A percentile compares a stretch with the other conserved stretches of the same genome.
Conservation (phyloP, 2,329 filamentous ascomycete genomes). For the Penicillium capsulatum region DNA sequence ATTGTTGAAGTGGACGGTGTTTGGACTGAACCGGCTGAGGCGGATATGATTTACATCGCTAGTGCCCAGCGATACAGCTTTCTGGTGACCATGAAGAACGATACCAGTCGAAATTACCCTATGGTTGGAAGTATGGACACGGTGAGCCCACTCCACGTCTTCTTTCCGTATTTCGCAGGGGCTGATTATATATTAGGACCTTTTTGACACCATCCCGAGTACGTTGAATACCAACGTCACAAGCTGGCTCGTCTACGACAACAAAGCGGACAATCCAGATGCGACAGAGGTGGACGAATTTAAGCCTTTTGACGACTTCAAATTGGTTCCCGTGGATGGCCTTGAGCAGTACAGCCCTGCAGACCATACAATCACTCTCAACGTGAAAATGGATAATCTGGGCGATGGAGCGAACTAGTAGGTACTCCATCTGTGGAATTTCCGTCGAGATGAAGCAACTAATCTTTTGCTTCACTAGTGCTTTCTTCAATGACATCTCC, state of each 20-base stretch:
- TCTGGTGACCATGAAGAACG: slow-evolving; percentile 58
- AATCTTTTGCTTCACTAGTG: no score
- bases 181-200: no score
- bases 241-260: slow-evolving; percentile 60
- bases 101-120: slow-evolving; percentile 60
- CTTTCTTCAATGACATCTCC: slow-evolving; percentile 27
- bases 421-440: no score
- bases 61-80: slow-evolving; percentile 61
- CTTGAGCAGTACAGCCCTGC: slow-evolving; percentile 58
- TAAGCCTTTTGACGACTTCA: slow-evolving; percentile 68
- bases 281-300: slow-evolving; percentile 21
- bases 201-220: slow-evolving; percentile 33
- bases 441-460: no score
- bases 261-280: slow-evolving; percentile 47
- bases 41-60: slow-evolving; percentile 62
- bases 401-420: slow-evolving; percentile 61
- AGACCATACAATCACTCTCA: slow-evolving; percentile 52
- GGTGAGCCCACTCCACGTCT: no score
- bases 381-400: slow-evolving; percentile 66
- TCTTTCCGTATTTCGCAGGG: no score
- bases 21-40: slow-evolving; percentile 58
- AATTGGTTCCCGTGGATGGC: slow-evolving; percentile 66
- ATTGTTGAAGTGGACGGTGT: slow-evolving; percentile 72
- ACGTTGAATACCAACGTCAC: slow-evolving; percentile 41
- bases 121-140: slow-evolving; percentile 46